Percentiles rank a stretch among this genome's conserved stretches.
phyloP scores from a whole-genome alignment of 2,329 filamentous ascomycete genomes.

The Colletotrichum sp. region DNA sequence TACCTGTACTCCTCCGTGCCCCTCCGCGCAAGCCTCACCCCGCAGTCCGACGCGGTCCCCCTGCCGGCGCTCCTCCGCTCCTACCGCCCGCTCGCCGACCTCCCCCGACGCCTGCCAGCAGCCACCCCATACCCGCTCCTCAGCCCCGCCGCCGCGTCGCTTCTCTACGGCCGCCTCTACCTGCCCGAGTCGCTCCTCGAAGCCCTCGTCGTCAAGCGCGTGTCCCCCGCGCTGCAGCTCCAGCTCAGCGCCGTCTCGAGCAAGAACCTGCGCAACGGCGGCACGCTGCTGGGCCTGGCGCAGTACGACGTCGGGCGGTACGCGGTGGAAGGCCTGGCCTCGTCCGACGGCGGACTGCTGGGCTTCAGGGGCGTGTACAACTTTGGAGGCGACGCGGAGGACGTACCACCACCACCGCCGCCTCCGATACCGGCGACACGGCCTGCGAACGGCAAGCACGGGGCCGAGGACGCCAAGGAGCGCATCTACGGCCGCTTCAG shows the following conservation, averaged over 20 bases:
- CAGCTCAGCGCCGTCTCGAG: constrained; percentile 82
- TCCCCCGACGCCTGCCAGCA: constrained; percentile 39
- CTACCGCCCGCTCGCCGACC: constrained; percentile 78
- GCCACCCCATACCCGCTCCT: background rate
- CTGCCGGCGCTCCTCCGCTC: constrained; percentile 80
- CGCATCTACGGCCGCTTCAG: constrained; percentile 83
- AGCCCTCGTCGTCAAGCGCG: constrained; percentile 79
- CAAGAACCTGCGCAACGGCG: constrained; percentile 73
- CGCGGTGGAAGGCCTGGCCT: constrained; percentile 87
- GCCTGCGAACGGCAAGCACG: constrained; percentile 23
- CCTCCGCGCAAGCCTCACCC: constrained; percentile 67
- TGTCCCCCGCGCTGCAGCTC: constrained; percentile 79
- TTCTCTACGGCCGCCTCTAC: constrained; percentile 81
- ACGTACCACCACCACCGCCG: constrained; percentile 15
- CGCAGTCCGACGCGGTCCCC: constrained; percentile 75
- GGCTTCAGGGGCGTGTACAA: constrained; percentile 93
- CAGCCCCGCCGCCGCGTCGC: constrained; percentile 47
- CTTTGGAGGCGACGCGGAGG: constrained; percentile 75
- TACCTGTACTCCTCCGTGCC: constrained; percentile 93
- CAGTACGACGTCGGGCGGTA: constrained; percentile 89
- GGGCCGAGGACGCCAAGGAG: constrained; percentile 49
- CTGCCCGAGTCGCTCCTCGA: constrained; percentile 86
- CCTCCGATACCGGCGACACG: constrained; percentile 12
- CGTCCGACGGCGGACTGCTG: constrained; percentile 88
- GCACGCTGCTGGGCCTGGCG: constrained; percentile 74